phyloP scores from a whole-genome alignment of 139 green algal species.

The Chlorokybus atmophyticus region DNA sequence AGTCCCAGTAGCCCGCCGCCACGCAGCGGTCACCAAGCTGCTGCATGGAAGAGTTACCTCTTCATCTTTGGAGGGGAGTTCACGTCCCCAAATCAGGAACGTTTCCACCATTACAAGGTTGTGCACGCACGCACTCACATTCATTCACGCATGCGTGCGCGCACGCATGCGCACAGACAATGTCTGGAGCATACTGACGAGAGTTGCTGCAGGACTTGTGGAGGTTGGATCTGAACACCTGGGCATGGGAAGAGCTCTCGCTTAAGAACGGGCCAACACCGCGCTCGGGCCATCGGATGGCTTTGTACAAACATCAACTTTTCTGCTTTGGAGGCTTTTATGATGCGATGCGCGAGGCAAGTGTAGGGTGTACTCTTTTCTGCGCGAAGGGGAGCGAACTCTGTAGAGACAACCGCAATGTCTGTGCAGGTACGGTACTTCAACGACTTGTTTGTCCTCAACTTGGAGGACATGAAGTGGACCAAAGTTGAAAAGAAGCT shows the following conservation, averaged over 20 bases:
- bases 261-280: constrained; percentile 54
- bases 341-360: constrained; percentile 59
- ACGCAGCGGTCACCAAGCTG: constrained; percentile 70
- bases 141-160: too few species aligned
- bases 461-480: constrained; percentile 51
- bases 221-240: constrained; percentile 71
- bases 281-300: constrained; percentile 81
- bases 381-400: not conserved
- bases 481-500: constrained; percentile 15
- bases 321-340: constrained; percentile 90
- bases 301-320: not conserved
- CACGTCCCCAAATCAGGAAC: constrained; percentile 65
- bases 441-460: constrained; percentile 77
- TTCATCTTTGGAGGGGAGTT: constrained; percentile 95
- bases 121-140: too few species aligned
- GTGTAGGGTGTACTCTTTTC: constrained; percentile 15
- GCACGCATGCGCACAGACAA: too few species aligned
- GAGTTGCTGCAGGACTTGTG: constrained; percentile 81
- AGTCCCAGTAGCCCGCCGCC: constrained; percentile 61
- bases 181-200: too few species aligned
- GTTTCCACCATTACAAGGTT: constrained; percentile 82
- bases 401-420: not conserved
- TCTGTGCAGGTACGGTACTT: constrained; percentile 72
- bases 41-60: constrained; percentile 56
- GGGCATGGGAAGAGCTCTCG: constrained; percentile 78